A percentile compares a stretch with the other conserved stretches of the same genome.
Conservation (phyloP, 2,329 filamentous ascomycete species). For the Macrophomina pseudophaseolina region DNA sequence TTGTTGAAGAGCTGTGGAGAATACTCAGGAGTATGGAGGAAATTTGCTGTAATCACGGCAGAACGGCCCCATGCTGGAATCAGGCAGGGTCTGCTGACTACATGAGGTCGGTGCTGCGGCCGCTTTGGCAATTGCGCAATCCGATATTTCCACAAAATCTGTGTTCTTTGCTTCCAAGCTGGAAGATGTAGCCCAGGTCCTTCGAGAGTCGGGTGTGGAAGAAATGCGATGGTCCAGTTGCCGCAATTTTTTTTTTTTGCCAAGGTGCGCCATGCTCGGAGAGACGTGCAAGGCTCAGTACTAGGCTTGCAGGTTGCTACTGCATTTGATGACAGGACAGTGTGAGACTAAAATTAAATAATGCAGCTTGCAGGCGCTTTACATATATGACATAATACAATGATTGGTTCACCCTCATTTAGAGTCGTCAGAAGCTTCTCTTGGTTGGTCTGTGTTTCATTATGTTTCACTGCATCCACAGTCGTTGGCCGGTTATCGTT, state of each 20-base stretch:
- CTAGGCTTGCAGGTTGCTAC: no score
- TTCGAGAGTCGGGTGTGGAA: background rate
- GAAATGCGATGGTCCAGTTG: no score
- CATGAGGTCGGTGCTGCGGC: background rate
- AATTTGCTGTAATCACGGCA: background rate
- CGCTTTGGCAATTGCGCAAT: background rate
- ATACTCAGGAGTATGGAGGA: no score
- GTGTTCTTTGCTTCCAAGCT: background rate
- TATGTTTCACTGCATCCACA: background rate
- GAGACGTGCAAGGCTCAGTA: no score
- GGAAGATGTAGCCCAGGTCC: no score
- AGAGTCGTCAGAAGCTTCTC: no score
- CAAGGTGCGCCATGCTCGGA: no score
- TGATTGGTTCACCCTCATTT: background rate
- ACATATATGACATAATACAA: background rate
- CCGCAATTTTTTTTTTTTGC: no score
- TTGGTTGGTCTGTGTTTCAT: background rate
- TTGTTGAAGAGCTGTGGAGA: no score
- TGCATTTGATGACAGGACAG: background rate
- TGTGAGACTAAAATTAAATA: background rate
- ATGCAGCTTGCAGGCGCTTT: background rate
- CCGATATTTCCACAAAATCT: no score
- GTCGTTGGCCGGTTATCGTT: background rate
- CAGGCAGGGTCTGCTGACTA: slow-evolving; percentile 1
- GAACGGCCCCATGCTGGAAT: background rate